Evolutionary conservation across 2,329 filamentous ascomycete genomes (phyloP), one percentile per base, ranked within the genome.

Genomic region (Blastomyces gilchristii): DNA sequence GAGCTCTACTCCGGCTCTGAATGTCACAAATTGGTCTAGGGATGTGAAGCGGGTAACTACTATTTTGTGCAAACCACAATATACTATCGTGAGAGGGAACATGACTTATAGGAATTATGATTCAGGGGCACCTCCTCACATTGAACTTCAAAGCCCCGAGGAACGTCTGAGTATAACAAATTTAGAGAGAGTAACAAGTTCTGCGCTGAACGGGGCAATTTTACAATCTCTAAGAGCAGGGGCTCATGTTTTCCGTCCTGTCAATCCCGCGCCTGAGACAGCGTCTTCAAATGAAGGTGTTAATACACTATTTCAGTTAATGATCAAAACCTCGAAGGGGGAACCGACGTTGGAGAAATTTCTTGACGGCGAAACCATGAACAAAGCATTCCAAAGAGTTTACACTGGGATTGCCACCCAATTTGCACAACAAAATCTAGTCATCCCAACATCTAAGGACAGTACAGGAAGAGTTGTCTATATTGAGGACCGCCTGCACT

Each of bases 351-450:
- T 59, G 25, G 57, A 59, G 25, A 59, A 59, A 18, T 59, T 59
- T 18, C 57, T 59, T 39, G 39, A 59, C 11, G 54, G 54, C 12
- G 34, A 58, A 22, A 58, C 7, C 31, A 58, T 58, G 54, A 58
- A 34, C 34, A 43, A 25, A 58, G 54, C 54, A 28, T 58, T 58
- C 25, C 31, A 58, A 43, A 28, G 31, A n/a, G 54, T 28, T 2
- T 58, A 41, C 22, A 14, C 31, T 58, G 54, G 54, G 12, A 34
- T 59, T 2, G 39, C 39, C 3, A 28, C 57, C 12, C 57, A 59
- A 47, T 59, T 59, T 14, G 57, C 39, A 3, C 57, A 59, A 39
- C 57, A 59, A 43, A 59, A 59, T 39, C 25, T 59, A 22, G 18
- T 59, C 43, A n/a, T 59, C 16, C 57, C 57, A 47, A 28, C 39